phyloP scores from a whole-genome alignment of 306 rosid genomes.

The Quercus glauca region DNA sequence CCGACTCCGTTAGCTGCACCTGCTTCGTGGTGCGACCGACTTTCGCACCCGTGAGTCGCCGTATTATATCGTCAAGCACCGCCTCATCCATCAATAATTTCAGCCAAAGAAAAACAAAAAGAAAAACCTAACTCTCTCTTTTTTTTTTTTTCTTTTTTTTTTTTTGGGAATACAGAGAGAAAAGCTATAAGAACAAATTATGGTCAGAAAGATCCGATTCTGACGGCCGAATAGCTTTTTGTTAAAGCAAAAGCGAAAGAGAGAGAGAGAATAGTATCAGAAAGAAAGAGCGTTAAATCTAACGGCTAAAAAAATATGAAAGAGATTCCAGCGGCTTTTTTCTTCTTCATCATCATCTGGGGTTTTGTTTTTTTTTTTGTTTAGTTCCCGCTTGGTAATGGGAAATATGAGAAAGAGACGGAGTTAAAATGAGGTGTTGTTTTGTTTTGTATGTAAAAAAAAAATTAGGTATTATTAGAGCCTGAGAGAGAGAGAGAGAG shows the following conservation, averaged over 20 bases:
- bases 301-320: not conserved
- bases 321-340: not conserved
- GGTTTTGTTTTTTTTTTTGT: too few species aligned
- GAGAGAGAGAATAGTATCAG: slow-evolving; percentile 19
- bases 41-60: slow-evolving; percentile 61
- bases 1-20: slow-evolving; percentile 69
- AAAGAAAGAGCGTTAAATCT: not conserved
- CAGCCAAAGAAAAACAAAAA: not conserved
- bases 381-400: slow-evolving; percentile 26
- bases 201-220: not conserved
- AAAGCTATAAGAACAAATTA: too few species aligned
- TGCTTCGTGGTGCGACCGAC: slow-evolving; percentile 71
- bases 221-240: not conserved
- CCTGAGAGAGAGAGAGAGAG: too few species aligned
- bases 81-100: slow-evolving; percentile 48
- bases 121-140: not conserved
- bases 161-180: too few species aligned
- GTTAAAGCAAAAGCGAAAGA: not conserved
- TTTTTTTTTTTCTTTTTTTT: too few species aligned
- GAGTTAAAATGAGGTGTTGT: slow-evolving; percentile 5
- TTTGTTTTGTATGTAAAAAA: too few species aligned
- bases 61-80: slow-evolving; percentile 57
- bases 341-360: too few species aligned
- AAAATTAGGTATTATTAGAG: too few species aligned
- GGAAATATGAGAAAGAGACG: not conserved